A percentile compares a stretch with the other conserved stretches of the same genome.
phyloP scores from a whole-genome alignment of 31 red algal genomes.

The Bonnemaisonia californica region DNA sequence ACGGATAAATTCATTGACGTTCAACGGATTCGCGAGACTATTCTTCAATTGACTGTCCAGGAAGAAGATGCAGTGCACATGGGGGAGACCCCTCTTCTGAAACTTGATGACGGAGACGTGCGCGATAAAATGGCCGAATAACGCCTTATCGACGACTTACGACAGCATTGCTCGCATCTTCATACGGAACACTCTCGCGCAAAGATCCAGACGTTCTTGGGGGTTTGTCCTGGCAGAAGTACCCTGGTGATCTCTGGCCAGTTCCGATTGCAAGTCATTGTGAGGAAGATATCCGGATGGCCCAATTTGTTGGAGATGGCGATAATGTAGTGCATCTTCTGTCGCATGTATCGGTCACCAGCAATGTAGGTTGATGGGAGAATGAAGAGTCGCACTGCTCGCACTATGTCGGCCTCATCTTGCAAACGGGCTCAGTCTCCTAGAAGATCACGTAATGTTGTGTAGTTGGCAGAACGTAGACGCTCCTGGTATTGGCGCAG shows the following conservation, averaged over 20 bases:
- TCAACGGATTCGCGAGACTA: background rate
- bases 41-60: constrained; percentile 5
- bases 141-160: background rate
- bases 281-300: constrained; percentile 24
- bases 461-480: too few relatives aligned
- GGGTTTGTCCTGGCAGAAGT: constrained; percentile 2
- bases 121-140: constrained; percentile 12
- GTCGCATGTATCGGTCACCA: constrained; percentile 14
- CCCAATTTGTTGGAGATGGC: constrained; percentile 12
- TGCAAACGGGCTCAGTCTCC: background rate
- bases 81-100: constrained; percentile 34
- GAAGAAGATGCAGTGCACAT: too few relatives aligned
- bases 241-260: background rate
- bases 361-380: constrained; percentile 1
- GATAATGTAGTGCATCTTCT: constrained; percentile 4
- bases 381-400: constrained; percentile 10
- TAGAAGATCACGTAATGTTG: background rate
- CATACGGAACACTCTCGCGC: constrained; percentile 12
- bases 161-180: constrained; percentile 12
- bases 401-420: constrained; percentile 1
- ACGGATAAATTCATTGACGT: constrained; percentile 15
- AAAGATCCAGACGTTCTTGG: constrained; percentile 6
- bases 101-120: constrained; percentile 42
- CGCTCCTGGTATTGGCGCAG: background rate
- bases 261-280: constrained; percentile 3